Conservation (phyloP, 805 yeast genomes). For the Candida koratica region DNA sequence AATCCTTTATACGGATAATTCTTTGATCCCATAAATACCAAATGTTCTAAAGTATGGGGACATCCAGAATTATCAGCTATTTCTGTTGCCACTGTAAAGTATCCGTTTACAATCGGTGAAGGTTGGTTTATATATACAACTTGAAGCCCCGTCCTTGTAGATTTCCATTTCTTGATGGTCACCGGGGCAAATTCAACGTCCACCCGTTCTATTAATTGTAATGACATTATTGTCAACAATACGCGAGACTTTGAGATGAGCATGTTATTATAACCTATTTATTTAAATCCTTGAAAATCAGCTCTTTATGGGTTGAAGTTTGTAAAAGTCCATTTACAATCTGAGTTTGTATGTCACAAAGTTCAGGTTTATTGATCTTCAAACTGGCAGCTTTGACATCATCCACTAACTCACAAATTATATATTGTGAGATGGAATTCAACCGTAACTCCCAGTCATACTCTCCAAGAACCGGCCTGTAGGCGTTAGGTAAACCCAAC, state of each 20-base stretch:
- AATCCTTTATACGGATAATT: conserved; percentile 89
- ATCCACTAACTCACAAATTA: conserved; percentile 25
- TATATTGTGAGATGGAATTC: conserved; percentile 29
- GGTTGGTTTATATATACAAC: conserved; percentile 71
- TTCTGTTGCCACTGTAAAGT: conserved; percentile 94
- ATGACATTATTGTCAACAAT: too few relatives aligned
- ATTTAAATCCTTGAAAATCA: too few relatives aligned
- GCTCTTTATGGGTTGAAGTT: too few relatives aligned
- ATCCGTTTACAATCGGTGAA: conserved; percentile 88
- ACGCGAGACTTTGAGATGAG: too few relatives aligned
- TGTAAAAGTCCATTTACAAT: not conserved
- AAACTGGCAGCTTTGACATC: not conserved
- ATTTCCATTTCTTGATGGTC: conserved; percentile 67
- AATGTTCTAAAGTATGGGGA: conserved; percentile 94
- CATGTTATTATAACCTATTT: too few relatives aligned
- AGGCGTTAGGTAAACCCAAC: conserved; percentile 20
- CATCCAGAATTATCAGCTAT: conserved; percentile 82
- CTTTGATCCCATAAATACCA: conserved; percentile 90
- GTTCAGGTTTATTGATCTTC: not conserved
- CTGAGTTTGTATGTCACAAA: not conserved
- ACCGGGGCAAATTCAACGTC: conserved; percentile 76
- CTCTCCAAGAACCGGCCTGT: conserved; percentile 5
- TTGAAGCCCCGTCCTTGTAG: conserved; percentile 78
- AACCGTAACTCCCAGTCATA: conserved; percentile 35
- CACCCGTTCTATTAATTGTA: conserved; percentile 33